Base-by-base conservation (phyloP, 78 protist species). In the Dictyostelium capitatum region DNA sequence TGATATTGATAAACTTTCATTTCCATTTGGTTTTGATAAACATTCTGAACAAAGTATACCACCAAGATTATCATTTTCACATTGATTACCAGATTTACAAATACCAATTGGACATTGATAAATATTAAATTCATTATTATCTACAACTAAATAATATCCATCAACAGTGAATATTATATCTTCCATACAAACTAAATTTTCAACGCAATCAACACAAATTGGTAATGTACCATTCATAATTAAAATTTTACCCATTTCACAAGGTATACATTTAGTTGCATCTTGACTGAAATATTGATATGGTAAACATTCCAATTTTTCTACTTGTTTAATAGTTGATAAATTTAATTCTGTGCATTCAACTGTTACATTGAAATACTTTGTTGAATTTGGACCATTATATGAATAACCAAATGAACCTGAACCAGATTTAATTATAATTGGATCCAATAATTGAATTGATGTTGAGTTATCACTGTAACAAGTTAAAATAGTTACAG, bases 111-210 rank as follows among this genome's bases (percentile, higher is more conserved):
- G 74, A 30, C 74, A 65, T 30, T 65, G 48, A 65, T 65, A 65
- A 25, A 65, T 46, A 10, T 30, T 12, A 25, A 20, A 15, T 25
- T 28, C 32, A 32, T 65, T 47, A 30, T 65, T 65, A 15, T 30
- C 25, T 14, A 37, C 43, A 3, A 65, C 30, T 47, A 65, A 28
- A 65, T 30, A 65, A 65, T 65, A 65, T 30, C 30, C 46, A 25
- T 30, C 23, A 1, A 30, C 15, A 14, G 74, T 51, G 23, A 25
- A 37, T 6, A 62, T 62, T 25, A n/a, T 37, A 62, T 32, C 70
- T 62, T 62, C 70, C 70, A 62, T 62, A 62, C 70, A 62, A 8
- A 62, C 14, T 62, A 62, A n/a, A 62, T 62, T 62, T 62, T 62
- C 19, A 62, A 3, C 12, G 23, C 70, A 62, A 25, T 14, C 37